A percentile compares a stretch with the other conserved stretches of the same genome.
phyloP scores from a whole-genome alignment of 257 asterid species.

The Lantana camara region DNA sequence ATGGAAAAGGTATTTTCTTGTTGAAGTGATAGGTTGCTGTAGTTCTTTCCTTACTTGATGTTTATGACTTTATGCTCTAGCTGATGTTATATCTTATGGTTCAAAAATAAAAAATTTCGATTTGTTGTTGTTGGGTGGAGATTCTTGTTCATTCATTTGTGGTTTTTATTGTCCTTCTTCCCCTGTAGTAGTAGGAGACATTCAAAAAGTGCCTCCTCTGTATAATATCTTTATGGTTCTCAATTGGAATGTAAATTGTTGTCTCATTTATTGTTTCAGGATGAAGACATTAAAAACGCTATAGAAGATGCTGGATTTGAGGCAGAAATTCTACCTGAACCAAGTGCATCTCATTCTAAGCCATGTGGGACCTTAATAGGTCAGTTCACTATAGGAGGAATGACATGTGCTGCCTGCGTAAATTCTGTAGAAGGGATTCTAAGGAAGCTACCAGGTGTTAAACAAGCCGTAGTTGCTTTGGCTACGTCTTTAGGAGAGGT shows the following conservation, averaged over 20 bases:
- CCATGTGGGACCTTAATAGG: constrained; percentile 62
- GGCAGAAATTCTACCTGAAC: constrained; percentile 85
- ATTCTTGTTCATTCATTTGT: not conserved
- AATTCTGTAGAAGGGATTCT: constrained; percentile 93
- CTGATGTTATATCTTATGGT: not conserved
- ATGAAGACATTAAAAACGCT: constrained; percentile 78
- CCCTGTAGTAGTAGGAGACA: not conserved
- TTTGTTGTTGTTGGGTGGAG: too few relatives aligned
- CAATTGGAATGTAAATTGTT: constrained; percentile 26
- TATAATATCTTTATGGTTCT: constrained; percentile 25
- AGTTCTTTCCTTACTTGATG: not conserved
- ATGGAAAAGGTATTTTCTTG: too few relatives aligned
- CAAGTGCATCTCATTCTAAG: constrained; percentile 47
- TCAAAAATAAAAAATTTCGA: too few relatives aligned
- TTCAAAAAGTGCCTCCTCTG: constrained; percentile 6
- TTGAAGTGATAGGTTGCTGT: too few relatives aligned
- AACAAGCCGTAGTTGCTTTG: constrained; percentile 84
- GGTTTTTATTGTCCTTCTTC: not conserved
- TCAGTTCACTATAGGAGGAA: constrained; percentile 95
- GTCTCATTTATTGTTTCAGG: constrained; percentile 52
- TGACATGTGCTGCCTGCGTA: constrained; percentile 99
- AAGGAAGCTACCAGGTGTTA: constrained; percentile 74
- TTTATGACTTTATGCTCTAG: constrained; percentile 11
- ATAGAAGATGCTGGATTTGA: constrained; percentile 99
- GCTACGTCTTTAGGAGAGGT: constrained; percentile 95